A percentile compares a stretch with the other conserved stretches of the same genome.
Evolutionary conservation across 129 eudicot species (phyloP).

Genomic region (Silybum marianum): DNA sequence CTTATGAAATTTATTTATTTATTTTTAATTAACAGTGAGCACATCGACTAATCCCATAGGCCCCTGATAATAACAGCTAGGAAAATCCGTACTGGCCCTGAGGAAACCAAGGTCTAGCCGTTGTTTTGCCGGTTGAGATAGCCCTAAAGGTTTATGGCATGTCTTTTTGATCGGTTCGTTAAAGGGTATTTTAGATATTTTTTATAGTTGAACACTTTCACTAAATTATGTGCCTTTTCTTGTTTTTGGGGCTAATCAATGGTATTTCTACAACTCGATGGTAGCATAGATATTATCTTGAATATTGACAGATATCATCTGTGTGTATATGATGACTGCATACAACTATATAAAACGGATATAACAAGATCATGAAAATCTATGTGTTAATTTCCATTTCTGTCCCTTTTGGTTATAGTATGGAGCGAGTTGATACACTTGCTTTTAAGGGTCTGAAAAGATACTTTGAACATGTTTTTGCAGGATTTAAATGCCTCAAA

Average conservation of each 20-base stretch:
- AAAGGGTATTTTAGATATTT: not conserved
- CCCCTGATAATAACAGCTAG: not conserved
- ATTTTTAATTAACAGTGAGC: not conserved
- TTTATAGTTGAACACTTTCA: not conserved
- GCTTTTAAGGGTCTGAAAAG: not conserved
- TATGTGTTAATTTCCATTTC: not conserved
- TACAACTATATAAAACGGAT: not conserved
- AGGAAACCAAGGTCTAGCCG: not conserved
- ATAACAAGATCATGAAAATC: not conserved
- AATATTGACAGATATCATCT: not conserved
- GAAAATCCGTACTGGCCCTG: not conserved
- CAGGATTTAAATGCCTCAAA: conserved; percentile 73
- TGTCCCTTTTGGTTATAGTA: not conserved
- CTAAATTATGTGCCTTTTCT: not conserved
- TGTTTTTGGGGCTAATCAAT: not conserved
- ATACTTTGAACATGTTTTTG: conserved; percentile 19
- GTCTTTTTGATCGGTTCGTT: not conserved
- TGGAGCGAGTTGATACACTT: not conserved
- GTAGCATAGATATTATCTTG: not conserved
- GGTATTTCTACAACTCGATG: not conserved
- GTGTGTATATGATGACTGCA: not conserved
- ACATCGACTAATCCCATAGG: not conserved
- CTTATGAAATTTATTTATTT: not conserved
- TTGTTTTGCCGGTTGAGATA: not conserved
- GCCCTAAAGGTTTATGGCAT: not conserved